Conservation (phyloP, 75 land plant genomes). For the Isoetes taiwanensis region DNA sequence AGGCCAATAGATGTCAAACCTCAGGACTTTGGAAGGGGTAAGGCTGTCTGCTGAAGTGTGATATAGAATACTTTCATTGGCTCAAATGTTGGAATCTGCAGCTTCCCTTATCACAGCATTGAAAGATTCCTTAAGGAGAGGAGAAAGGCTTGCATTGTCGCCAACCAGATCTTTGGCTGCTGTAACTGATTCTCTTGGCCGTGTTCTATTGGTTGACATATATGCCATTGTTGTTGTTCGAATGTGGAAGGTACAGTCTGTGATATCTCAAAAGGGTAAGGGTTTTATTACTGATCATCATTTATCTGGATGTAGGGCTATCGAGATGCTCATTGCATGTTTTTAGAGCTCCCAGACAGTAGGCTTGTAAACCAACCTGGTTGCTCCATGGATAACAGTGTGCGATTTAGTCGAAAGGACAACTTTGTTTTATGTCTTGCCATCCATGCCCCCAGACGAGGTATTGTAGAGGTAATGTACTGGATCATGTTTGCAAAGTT, state of each 20-base stretch:
- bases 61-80: background rate
- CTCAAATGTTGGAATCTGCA: slow-evolving; percentile 22
- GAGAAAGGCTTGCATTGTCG: slow-evolving; percentile 66
- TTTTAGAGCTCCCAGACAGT: slow-evolving; percentile 69
- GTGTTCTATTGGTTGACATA: slow-evolving; percentile 75
- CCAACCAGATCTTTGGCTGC: slow-evolving; percentile 94
- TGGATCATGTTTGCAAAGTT: background rate
- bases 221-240: slow-evolving; percentile 91
- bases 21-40: slow-evolving; percentile 17
- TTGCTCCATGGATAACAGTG: slow-evolving; percentile 17
- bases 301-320: slow-evolving; percentile 51
- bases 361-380: slow-evolving; percentile 22
- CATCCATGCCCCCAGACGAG: slow-evolving; percentile 88
- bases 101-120: slow-evolving; percentile 79
- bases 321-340: slow-evolving; percentile 92
- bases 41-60: background rate
- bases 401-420: slow-evolving; percentile 27
- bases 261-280: background rate
- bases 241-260: slow-evolving; percentile 67
- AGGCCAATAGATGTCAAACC: slow-evolving; percentile 43
- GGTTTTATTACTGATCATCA: background rate
- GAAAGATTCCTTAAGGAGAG: slow-evolving; percentile 73
- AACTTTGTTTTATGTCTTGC: slow-evolving; percentile 77
- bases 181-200: slow-evolving; percentile 93
- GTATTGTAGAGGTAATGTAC: slow-evolving; percentile 76